Conservation (phyloP, 805 yeast species). For the Brettanomyces bruxellensis region DNA sequence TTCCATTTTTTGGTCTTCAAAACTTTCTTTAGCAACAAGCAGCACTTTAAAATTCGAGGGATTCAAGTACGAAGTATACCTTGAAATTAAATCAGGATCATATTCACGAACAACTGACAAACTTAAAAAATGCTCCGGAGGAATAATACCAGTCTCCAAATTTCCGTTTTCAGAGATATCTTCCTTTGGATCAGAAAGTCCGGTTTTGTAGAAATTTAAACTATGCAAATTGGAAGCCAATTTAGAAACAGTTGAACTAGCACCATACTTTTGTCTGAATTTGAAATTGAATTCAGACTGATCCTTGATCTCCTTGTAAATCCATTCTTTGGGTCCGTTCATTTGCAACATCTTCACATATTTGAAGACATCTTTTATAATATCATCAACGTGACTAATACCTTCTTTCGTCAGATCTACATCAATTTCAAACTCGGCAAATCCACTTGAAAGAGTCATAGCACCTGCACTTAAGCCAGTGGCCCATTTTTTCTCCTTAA, state of each 20-base stretch:
- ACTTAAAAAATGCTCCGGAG: conserved; percentile 56
- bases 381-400: conserved; percentile 48
- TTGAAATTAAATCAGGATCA: conserved; percentile 42
- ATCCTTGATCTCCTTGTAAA: conserved; percentile 66
- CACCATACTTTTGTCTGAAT: conserved; percentile 69
- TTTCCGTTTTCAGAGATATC: conserved; percentile 1
- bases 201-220: conserved; percentile 16
- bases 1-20: conserved; percentile 32
- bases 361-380: conserved; percentile 55
- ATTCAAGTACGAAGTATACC: conserved; percentile 40
- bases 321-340: conserved; percentile 66
- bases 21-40: conserved; percentile 39
- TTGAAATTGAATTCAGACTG: conserved; percentile 64
- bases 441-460: conserved; percentile 55
- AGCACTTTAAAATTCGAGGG: conserved; percentile 53
- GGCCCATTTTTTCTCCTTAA: conserved; percentile 74
- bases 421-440: conserved; percentile 57
- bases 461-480: conserved; percentile 69
- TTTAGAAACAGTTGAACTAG: conserved; percentile 62
- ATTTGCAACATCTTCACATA: conserved; percentile 55
- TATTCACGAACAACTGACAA: conserved; percentile 45
- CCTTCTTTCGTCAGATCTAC: conserved; percentile 75
- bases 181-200: conserved; percentile 9
- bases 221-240: conserved; percentile 21
- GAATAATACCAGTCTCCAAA: conserved; percentile 31